phyloP scores from a whole-genome alignment of 2,329 filamentous ascomycete genomes.

The Pyrenochaeta sp. region DNA sequence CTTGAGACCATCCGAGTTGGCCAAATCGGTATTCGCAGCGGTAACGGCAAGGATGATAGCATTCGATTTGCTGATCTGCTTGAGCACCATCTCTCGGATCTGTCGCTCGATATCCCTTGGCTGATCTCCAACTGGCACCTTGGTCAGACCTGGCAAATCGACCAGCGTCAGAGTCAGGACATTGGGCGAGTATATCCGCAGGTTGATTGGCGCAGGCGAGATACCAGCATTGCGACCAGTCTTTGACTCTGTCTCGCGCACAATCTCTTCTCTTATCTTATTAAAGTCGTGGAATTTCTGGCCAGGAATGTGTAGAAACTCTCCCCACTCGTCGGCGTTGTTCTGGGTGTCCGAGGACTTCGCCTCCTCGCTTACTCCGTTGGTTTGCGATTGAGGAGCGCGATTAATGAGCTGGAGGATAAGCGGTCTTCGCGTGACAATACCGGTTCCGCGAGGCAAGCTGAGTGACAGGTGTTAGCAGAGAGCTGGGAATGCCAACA shows the following conservation, averaged over 20 bases:
- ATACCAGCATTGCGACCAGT: conserved; percentile 96
- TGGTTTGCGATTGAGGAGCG: conserved; percentile 63
- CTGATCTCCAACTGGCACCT: conserved; percentile 95
- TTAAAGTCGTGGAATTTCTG: conserved; percentile 98
- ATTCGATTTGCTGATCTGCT: conserved; percentile 98
- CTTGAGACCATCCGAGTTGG: conserved; percentile 97
- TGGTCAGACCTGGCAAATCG: conserved; percentile 94
- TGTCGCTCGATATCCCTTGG: conserved; percentile 96
- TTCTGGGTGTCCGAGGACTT: conserved; percentile 81
- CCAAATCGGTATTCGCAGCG: conserved; percentile 95
- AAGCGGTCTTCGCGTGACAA: conserved; percentile 93
- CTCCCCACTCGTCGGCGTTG: conserved; percentile 96
- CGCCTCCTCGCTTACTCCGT: conserved; percentile 72
- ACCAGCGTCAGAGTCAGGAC: conserved; percentile 96
- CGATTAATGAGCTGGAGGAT: conserved; percentile 98
- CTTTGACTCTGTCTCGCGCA: conserved; percentile 94
- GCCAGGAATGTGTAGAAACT: conserved; percentile 96
- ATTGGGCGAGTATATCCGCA: conserved; percentile 97
- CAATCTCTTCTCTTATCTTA: conserved; percentile 98
- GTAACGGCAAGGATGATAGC: conserved; percentile 97
- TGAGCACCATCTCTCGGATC: conserved; percentile 97
- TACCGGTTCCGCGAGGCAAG: conserved; percentile 94
- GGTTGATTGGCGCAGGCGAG: conserved; percentile 94
- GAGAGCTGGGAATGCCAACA: not conserved
- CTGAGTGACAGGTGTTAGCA: conserved; percentile 58